Evolutionary conservation across 1,284 basidiomycete species (phyloP).

Genomic region (Ganoderma sinense): DNA sequence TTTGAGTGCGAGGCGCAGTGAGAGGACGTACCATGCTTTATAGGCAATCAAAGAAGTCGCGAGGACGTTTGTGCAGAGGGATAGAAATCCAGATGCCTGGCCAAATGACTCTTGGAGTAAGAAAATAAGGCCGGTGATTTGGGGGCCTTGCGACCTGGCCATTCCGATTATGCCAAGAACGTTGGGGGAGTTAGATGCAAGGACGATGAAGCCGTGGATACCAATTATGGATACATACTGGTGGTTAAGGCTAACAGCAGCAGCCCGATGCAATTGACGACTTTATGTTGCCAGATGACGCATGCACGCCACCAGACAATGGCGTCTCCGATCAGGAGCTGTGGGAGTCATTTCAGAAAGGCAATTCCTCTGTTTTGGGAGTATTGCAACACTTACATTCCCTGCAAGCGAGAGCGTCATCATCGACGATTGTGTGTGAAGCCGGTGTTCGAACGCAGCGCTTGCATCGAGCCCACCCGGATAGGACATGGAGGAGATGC

Average conservation of each 20-base stretch:
- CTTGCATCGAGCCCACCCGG: background rate
- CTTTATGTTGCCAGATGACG: background rate
- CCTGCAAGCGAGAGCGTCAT: background rate
- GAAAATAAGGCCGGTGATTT: background rate
- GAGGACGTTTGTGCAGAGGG: background rate
- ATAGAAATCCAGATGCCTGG: background rate
- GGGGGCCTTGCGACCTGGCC: background rate
- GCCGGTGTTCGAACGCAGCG: background rate
- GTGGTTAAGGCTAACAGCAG: background rate
- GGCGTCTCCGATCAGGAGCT: conserved; percentile 1
- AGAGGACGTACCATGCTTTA: background rate
- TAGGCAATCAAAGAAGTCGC: conserved; percentile 3
- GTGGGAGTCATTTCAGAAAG: background rate
- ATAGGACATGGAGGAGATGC: background rate
- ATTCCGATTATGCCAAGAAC: background rate
- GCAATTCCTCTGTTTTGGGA: background rate
- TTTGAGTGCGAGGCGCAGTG: no score
- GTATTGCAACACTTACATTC: background rate
- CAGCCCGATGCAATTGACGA: background rate
- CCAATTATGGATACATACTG: background rate
- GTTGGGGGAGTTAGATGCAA: background rate
- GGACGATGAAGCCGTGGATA: background rate
- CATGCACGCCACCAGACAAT: conserved; percentile 10
- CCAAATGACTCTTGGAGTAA: background rate
- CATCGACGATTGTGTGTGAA: conserved; percentile 2